Conservation (phyloP, 805 yeast species). For the Candida piceae region DNA sequence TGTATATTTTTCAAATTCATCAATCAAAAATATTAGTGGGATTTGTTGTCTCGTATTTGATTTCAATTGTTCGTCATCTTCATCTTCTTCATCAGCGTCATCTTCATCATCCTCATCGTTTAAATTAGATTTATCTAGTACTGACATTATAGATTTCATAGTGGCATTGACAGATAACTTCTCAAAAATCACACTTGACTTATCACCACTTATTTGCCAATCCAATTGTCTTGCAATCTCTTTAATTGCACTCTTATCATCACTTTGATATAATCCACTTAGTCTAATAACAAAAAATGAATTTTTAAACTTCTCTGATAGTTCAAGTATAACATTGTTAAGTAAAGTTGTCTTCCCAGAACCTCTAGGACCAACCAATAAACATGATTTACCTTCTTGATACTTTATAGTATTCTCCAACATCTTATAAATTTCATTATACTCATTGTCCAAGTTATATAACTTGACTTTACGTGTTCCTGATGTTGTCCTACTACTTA, state of each 20-base stretch:
- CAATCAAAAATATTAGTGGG: conserved; percentile 73
- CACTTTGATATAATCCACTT: conserved; percentile 67
- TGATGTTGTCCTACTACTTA: conserved; percentile 17
- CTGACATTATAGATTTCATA: conserved; percentile 50
- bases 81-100: conserved; percentile 6
- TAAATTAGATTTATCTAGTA: conserved; percentile 38
- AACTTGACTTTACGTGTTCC: conserved; percentile 16
- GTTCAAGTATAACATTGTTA: conserved; percentile 45
- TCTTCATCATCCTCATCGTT: conserved; percentile 8
- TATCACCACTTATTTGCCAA: conserved; percentile 15
- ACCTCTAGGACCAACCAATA: conserved; percentile 75
- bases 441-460: conserved; percentile 35
- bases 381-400: conserved; percentile 75
- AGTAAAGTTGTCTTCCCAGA: conserved; percentile 70
- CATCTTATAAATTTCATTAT: conserved; percentile 48
- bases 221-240: conserved; percentile 86
- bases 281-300: conserved; percentile 60
- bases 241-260: conserved; percentile 74
- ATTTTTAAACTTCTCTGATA: conserved; percentile 37
- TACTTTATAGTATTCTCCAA: conserved; percentile 60
- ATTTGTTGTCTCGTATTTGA: conserved; percentile 27
- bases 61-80: conserved; percentile 5
- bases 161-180: conserved; percentile 41
- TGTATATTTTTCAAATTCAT: conserved; percentile 80
- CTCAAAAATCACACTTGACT: conserved; percentile 12